Percentiles rank a stretch among this genome's conserved stretches.
Evolutionary conservation across 2,329 filamentous ascomycete species (phyloP).

Genomic region (Thielaviopsis populi): DNA sequence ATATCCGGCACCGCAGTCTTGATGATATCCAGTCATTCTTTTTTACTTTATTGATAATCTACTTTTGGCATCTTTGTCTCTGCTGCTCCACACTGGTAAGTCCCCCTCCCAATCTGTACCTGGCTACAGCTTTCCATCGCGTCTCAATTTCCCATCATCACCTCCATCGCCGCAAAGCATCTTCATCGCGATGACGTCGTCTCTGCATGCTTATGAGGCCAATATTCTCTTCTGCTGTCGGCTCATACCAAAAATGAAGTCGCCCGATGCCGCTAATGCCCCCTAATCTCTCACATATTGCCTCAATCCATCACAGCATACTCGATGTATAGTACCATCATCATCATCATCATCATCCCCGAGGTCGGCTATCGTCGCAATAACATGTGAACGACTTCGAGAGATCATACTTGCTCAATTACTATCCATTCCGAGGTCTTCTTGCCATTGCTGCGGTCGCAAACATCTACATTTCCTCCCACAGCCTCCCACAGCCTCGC

Average conservation of each 20-base stretch:
- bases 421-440: background rate
- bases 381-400: background rate
- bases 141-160: constrained; percentile 14
- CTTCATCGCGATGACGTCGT: constrained; percentile 13
- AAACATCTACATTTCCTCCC: background rate
- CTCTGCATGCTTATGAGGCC: background rate
- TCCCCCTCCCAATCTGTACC: background rate
- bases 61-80: background rate
- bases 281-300: background rate
- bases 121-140: constrained; percentile 14
- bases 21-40: constrained; percentile 9
- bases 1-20: background rate
- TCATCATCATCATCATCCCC: background rate
- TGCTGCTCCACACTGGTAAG: constrained; percentile 5
- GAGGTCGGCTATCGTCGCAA: constrained; percentile 9
- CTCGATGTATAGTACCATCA: background rate
- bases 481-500: background rate
- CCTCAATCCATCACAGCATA: background rate
- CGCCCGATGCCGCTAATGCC: constrained; percentile 7
- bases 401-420: background rate
- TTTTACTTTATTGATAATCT: constrained; percentile 4
- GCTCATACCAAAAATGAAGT: background rate
- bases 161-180: constrained; percentile 6
- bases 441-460: constrained; percentile 7
- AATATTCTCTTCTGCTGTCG: background rate